Percentiles rank a stretch among this genome's conserved stretches.
Evolutionary conservation across 768 basidiomycete species (phyloP).

Genomic region (Collybiopsis confluens): DNA sequence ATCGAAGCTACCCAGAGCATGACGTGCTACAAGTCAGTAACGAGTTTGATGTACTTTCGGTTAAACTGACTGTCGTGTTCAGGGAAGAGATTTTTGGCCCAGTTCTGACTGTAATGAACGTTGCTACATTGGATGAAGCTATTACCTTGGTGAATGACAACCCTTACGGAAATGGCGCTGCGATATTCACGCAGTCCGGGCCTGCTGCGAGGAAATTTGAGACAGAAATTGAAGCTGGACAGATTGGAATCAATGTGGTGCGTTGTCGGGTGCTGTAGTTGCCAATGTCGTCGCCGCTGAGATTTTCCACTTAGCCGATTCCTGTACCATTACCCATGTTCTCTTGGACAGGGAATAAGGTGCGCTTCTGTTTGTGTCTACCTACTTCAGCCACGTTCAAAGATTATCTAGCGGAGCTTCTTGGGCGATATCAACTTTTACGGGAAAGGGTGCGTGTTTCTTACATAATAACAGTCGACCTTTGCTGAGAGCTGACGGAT

Average conservation of each 20-base stretch:
- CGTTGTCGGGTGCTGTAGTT: too few species aligned
- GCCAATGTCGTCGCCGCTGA: too few species aligned
- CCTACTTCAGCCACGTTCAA: not conserved
- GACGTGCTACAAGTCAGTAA: constrained; percentile 78
- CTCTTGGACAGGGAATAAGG: not conserved
- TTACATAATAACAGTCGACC: not conserved
- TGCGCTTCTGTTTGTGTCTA: constrained; percentile 59
- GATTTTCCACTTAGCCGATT: constrained; percentile 41
- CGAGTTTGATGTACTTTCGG: not conserved
- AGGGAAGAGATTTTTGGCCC: constrained; percentile 97
- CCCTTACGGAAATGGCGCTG: constrained; percentile 89
- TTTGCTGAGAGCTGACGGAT: not conserved
- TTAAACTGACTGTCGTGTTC: constrained; percentile 4
- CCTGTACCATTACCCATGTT: constrained; percentile 69
- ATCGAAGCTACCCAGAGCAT: constrained; percentile 79
- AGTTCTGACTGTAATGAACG: constrained; percentile 71
- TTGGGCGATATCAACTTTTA: constrained; percentile 90
- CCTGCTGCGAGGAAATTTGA: constrained; percentile 95
- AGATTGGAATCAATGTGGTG: constrained; percentile 84
- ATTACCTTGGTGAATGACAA: constrained; percentile 87
- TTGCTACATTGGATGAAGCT: constrained; percentile 85
- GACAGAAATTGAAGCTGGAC: constrained; percentile 80
- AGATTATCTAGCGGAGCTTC: constrained; percentile 30
- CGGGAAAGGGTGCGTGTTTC: constrained; percentile 47
- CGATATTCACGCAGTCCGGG: constrained; percentile 95